phyloP scores from a whole-genome alignment of 1,284 basidiomycete genomes.

The Leccinum ponderosum region DNA sequence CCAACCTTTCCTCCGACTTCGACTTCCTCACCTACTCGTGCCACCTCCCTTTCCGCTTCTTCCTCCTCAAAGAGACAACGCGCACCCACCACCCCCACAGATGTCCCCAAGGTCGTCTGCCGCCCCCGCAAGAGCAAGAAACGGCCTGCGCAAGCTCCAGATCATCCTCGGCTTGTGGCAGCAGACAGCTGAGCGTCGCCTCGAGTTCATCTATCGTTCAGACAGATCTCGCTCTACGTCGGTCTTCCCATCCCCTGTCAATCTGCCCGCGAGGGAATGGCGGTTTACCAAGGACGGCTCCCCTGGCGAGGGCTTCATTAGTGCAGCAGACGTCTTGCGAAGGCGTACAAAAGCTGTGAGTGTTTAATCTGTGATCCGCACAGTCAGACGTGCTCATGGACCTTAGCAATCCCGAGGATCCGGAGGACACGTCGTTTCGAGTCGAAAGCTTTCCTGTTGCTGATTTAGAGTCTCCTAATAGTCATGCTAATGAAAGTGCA shows the following conservation, averaged over 20 bases:
- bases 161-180: conserved; percentile 24
- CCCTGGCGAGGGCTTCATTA: conserved; percentile 52
- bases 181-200: conserved; percentile 27
- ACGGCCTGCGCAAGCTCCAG: conserved; percentile 20
- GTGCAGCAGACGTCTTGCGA: conserved; percentile 61
- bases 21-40: conserved; percentile 20
- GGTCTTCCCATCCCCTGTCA: conserved; percentile 20
- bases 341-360: conserved; percentile 64
- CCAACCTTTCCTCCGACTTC: conserved; percentile 22
- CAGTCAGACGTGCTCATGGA: conserved; percentile 32
- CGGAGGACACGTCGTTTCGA: conserved; percentile 57
- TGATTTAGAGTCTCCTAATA: conserved; percentile 75
- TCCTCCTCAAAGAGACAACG: conserved; percentile 31
- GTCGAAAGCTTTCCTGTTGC: conserved; percentile 57
- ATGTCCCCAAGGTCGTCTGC: not conserved
- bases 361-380: conserved; percentile 10
- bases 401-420: conserved; percentile 63
- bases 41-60: conserved; percentile 25
- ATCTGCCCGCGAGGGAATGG: conserved; percentile 39
- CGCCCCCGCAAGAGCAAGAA: conserved; percentile 29
- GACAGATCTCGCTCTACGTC: conserved; percentile 38
- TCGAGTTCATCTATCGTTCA: conserved; percentile 32
- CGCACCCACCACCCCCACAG: conserved; percentile 10
- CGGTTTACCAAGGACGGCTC: conserved; percentile 51
- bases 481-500: conserved; percentile 53